Base-by-base conservation (phyloP, 208 protist species). In the Trypanosoma grayi region DNA sequence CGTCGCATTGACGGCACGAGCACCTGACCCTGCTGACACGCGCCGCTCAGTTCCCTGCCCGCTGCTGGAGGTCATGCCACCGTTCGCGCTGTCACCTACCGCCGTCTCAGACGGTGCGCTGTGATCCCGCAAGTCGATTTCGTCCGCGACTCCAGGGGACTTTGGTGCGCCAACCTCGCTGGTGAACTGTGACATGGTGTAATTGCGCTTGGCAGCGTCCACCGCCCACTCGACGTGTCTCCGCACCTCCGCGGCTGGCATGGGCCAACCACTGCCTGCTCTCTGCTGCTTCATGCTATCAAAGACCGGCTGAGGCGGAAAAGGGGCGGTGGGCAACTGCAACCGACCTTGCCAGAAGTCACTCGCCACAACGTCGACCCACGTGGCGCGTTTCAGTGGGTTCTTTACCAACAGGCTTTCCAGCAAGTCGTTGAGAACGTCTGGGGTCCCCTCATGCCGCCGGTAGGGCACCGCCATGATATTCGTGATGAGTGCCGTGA, bases 401-500 rank as follows among this genome's bases (percentile, higher is more conserved):
- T 96, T 70, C 53, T 97, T 96, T 56, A 85, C 77, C 0, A 97
- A 67, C 39, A 96, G 61, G 6, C 25, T 60, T 16, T 63, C 66
- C 25, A 97, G 31, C 13, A 97, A 59, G 20, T 62, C 64, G 55
- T 93, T 88, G 25, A 97, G 79, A 10, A 60, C 75, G 11, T 70
- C 71, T n/a, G 70, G 73, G 46, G 78, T 56, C 24, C 71, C 53
- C 30, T 73, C 54, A 16, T 90, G 60, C 5, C 52, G 69, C 9
- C 61, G 54, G 18, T 63, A 67, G 1, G 75, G 64, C 24, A 60
- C 54, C 2, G 76, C 71, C 39, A 95, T 51, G 13, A 99, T 98
- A 28, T 88, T 77, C 36, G 83, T 83, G 24, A 99, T 75, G 54
- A 99, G 86, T 55, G 97, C 86, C 14, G 79, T 70, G 10, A 98